Conservation (phyloP, 129 eudicot genomes). For the Oenanthe sinensis region DNA sequence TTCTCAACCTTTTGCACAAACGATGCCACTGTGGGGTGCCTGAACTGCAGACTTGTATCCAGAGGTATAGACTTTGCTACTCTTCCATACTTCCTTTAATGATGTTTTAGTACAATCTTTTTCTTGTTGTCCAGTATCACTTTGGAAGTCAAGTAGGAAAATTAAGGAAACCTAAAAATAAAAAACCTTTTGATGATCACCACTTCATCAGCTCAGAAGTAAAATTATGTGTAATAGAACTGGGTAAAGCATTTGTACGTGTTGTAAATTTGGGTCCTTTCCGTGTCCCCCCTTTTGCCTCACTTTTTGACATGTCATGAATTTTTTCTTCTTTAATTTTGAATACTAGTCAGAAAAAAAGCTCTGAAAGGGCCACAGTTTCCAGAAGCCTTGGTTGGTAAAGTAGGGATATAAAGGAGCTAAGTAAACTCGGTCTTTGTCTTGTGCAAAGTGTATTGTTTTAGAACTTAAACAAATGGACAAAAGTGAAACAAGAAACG, state of each 20-base stretch:
- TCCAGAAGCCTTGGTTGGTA: background rate
- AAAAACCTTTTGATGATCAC: background rate
- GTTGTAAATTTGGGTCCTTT: background rate
- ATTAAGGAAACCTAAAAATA: background rate
- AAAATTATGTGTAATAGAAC: no score
- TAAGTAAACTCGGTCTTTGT: background rate
- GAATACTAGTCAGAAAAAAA: background rate
- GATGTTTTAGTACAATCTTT: background rate
- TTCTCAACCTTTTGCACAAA: conserved; percentile 80
- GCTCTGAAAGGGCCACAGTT: background rate
- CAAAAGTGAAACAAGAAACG: no score
- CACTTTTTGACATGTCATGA: background rate
- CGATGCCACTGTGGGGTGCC: conserved; percentile 99
- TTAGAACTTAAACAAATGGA: background rate
- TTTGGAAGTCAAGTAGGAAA: background rate
- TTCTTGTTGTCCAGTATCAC: background rate
- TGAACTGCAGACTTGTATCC: conserved; percentile 87
- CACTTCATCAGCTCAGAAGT: background rate
- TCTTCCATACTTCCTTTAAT: background rate
- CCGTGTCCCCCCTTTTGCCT: background rate
- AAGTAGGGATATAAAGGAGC: background rate
- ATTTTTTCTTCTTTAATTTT: background rate
- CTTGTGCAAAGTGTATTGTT: background rate
- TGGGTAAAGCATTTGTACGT: background rate
- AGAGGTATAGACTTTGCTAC: conserved; percentile 44